Conservation (phyloP, 306 rosid species). For the Rubus parviflorus region DNA sequence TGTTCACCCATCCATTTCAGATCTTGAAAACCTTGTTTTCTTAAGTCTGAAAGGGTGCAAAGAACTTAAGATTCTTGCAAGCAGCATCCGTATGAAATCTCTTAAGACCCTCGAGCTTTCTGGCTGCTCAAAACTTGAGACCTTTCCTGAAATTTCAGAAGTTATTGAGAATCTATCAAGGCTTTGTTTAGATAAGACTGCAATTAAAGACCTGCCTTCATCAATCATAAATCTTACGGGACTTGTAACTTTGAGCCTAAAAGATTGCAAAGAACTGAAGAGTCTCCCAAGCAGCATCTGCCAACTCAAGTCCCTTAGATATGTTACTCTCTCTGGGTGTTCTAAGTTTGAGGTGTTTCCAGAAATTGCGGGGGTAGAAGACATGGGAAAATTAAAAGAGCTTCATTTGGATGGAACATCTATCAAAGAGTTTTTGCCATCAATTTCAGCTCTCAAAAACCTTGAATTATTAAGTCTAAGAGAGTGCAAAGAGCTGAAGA, state of each 20-base stretch:
- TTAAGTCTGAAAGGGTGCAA: neutral
- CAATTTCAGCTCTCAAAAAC: neutral
- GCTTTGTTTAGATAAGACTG: neutral
- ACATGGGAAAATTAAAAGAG: neutral
- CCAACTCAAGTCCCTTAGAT: neutral
- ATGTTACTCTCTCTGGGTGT: neutral
- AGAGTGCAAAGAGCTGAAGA: neutral
- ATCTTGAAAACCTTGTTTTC: neutral
- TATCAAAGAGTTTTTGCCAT: neutral
- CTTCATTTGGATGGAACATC: neutral
- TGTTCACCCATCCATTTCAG: conserved; percentile 11
- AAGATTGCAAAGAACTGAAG: neutral
- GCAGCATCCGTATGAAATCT: neutral
- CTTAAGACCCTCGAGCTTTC: neutral
- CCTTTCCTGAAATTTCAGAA: conserved; percentile 9
- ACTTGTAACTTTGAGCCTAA: neutral
- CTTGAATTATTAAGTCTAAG: neutral
- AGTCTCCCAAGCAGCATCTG: conserved; percentile 16
- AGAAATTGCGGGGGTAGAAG: neutral
- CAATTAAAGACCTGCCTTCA: neutral
- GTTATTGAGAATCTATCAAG: neutral
- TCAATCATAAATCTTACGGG: conserved; percentile 8
- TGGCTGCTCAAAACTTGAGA: neutral
- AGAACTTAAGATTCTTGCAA: conserved; percentile 1
- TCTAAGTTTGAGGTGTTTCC: conserved; percentile 2